Conservation (phyloP, 2,329 filamentous ascomycete genomes). For the Colletotrichum destructivum region DNA sequence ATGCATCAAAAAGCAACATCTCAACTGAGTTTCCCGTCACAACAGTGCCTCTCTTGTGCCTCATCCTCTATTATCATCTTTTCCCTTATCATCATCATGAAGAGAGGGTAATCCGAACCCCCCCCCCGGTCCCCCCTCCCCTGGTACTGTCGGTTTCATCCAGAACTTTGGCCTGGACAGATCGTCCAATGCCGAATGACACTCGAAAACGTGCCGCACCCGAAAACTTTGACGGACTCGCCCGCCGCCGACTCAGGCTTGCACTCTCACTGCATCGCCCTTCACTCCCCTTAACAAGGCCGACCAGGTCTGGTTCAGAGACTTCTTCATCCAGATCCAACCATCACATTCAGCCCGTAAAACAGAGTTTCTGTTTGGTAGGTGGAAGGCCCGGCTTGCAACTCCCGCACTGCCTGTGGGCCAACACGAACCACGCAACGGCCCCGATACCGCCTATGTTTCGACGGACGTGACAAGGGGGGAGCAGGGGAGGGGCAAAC, state of each 20-base stretch:
- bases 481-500: background rate
- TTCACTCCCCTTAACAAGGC: background rate
- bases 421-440: conserved; percentile 4
- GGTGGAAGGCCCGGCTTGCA: background rate
- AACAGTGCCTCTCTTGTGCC: no score
- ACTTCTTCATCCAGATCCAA: background rate
- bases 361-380: conserved; percentile 21
- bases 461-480: conserved; percentile 20
- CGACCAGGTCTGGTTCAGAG: background rate
- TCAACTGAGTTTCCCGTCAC: background rate
- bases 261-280: background rate
- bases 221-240: background rate
- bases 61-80: no score
- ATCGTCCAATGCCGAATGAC: conserved; percentile 20
- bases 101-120: background rate
- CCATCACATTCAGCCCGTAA: background rate
- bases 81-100: no score
- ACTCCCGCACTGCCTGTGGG: background rate
- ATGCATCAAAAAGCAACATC: background rate
- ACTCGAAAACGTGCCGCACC: background rate
- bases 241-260: background rate
- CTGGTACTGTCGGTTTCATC: background rate
- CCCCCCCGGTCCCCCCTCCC: background rate
- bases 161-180: conserved; percentile 4
- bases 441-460: conserved; percentile 32